These are phyloP conservation scores for Annulohypoxylon stygium DNA, from an alignment of 495 filamentous ascomycete genomes.

Conservation along the genomic window DNA sequence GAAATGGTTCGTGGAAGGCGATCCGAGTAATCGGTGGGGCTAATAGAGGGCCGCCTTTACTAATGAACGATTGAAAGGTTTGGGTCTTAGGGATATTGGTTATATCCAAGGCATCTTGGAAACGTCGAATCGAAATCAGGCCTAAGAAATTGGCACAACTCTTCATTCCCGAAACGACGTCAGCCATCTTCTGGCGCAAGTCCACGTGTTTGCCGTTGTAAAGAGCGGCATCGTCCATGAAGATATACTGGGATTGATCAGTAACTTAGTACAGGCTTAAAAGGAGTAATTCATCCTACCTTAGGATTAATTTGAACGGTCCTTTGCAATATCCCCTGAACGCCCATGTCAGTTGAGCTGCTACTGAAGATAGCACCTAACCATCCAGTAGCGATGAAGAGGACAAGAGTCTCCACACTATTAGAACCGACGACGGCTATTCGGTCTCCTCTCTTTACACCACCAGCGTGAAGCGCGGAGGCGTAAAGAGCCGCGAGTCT, in stretches of 20 bases:
- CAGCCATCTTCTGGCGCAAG: constrained; percentile 76
- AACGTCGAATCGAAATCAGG: constrained; percentile 75
- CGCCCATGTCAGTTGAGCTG: constrained; percentile 83
- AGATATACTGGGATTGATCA: constrained; percentile 64
- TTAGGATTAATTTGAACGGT: constrained; percentile 77
- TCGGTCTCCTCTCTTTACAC: constrained; percentile 76
- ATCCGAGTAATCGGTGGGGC: constrained; percentile 69
- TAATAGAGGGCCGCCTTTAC: constrained; percentile 52
- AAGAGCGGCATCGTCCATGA: constrained; percentile 81
- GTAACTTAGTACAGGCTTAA: not conserved
- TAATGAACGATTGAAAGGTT: constrained; percentile 67
- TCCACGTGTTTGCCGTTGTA: constrained; percentile 84
- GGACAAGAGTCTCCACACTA: constrained; percentile 75
- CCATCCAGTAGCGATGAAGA: constrained; percentile 73
- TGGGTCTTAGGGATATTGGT: constrained; percentile 64
- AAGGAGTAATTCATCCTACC: constrained; percentile 37
- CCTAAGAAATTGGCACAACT: constrained; percentile 71
- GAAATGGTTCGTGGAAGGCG: constrained; percentile 75
- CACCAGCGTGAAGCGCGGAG: constrained; percentile 71
- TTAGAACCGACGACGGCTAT: constrained; percentile 79
- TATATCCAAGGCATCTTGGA: constrained; percentile 70
- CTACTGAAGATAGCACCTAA: constrained; percentile 79
- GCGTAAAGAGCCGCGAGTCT: constrained; percentile 66
- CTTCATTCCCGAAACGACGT: constrained; percentile 72
- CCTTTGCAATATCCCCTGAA: constrained; percentile 80